Percentiles rank a stretch among this genome's conserved stretches.
Conservation (phyloP, 140 eudicot species). For the Stevia rebaudiana region DNA sequence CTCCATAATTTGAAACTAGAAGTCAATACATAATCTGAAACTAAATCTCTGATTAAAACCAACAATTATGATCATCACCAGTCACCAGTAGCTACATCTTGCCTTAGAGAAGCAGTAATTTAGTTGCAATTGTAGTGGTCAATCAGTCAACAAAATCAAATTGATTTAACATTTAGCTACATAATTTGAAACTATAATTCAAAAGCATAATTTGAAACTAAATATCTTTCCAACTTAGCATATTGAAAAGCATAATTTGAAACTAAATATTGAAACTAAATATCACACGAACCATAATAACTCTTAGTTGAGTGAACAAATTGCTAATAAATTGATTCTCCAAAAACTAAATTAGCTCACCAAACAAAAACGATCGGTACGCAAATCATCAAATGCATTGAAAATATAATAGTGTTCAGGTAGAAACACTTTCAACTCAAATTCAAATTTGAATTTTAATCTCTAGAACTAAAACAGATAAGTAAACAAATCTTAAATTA, state of each 20-base stretch:
- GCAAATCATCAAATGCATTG: neutral
- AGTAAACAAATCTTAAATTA: neutral
- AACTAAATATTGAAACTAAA: neutral
- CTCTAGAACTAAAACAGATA: neutral
- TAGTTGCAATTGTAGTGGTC: neutral
- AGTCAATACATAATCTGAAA: no score
- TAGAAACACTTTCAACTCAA: neutral
- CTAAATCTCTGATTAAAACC: no score
- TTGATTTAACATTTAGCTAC: neutral
- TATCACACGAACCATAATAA: neutral
- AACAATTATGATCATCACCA: neutral
- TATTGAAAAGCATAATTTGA: neutral
- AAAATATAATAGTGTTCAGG: neutral
- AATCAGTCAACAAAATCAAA: slow-evolving; percentile 7
- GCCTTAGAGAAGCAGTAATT: neutral
- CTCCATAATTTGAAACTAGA: no score
- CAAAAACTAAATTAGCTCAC: neutral
- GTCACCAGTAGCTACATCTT: neutral
- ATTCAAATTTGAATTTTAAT: neutral
- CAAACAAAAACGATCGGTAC: neutral
- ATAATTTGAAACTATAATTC: slow-evolving; percentile 9
- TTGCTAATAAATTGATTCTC: neutral
- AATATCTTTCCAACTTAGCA: no score
- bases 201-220: slow-evolving; percentile 3
- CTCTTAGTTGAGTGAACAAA: neutral